These are phyloP conservation scores for Salvia hispanica DNA, from an alignment of 257 asterid genomes.

Conservation along the genomic window DNA sequence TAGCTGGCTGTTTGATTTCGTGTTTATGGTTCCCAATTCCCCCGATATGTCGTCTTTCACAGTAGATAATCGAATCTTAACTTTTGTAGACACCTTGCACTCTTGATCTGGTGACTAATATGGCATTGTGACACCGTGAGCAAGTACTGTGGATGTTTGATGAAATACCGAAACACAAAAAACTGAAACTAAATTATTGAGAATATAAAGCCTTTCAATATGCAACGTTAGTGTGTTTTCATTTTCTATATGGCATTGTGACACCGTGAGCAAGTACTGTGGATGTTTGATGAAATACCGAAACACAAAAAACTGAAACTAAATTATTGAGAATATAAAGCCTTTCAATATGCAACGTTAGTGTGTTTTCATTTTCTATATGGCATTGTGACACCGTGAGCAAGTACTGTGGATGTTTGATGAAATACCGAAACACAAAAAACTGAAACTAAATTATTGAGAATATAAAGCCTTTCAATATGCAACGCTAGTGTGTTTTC, in stretches of 20 bases:
- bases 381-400: background rate
- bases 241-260: too few relatives aligned
- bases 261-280: background rate
- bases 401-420: slow-evolving; percentile 6
- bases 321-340: slow-evolving; percentile 19
- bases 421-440: background rate
- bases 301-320: background rate
- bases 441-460: background rate
- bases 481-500: background rate
- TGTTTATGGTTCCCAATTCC: slow-evolving; percentile 5
- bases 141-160: slow-evolving; percentile 6
- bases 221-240: too few relatives aligned
- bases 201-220: slow-evolving; percentile 19
- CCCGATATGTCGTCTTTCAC: background rate
- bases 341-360: slow-evolving; percentile 9
- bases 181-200: background rate
- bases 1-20: slow-evolving; percentile 17
- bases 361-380: too few relatives aligned
- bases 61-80: background rate
- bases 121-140: background rate
- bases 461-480: slow-evolving; percentile 19
- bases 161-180: background rate
- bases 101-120: slow-evolving; percentile 2
- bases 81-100: slow-evolving; percentile 1
- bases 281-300: slow-evolving; percentile 3